These are phyloP conservation scores for Tricholoma sp. DNA, from an alignment of 768 basidiomycete genomes.

Conservation along the genomic window DNA sequence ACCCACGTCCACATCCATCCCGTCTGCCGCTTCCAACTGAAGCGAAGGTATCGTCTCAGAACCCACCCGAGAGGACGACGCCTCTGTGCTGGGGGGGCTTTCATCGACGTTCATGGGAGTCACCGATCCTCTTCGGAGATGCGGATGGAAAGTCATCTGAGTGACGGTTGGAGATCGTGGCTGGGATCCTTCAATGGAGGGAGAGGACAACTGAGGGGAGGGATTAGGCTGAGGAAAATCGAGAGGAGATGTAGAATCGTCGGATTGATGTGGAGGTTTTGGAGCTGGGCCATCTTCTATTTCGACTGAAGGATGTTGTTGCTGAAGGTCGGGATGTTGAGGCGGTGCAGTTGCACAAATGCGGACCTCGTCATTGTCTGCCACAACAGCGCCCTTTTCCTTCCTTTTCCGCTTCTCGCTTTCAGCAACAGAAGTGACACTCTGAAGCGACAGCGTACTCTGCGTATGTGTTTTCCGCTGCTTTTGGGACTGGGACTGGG, in stretches of 20 bases:
- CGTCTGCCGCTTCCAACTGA: background rate
- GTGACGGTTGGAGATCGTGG: background rate
- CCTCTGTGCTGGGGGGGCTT: background rate
- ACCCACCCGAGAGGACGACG: too few species aligned
- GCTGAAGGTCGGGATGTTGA: too few species aligned
- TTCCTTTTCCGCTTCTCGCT: background rate
- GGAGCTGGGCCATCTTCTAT: too few species aligned
- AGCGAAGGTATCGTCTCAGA: too few species aligned
- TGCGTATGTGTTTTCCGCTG: conserved; percentile 15
- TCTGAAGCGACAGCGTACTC: conserved; percentile 14
- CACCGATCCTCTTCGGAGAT: background rate
- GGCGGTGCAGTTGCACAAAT: too few species aligned
- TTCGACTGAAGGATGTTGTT: too few species aligned
- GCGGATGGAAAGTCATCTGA: background rate
- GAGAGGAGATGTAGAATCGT: too few species aligned
- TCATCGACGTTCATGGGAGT: conserved; percentile 8
- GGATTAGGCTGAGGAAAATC: too few species aligned
- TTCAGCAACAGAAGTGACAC: background rate
- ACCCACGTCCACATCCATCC: too few species aligned
- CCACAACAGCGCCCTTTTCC: background rate
- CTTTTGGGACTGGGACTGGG: too few species aligned
- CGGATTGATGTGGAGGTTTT: too few species aligned
- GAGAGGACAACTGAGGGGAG: background rate
- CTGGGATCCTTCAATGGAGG: background rate
- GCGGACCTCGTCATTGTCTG: background rate